phyloP scores from a whole-genome alignment of 2,329 filamentous ascomycete species.

The Fulvia fulva region DNA sequence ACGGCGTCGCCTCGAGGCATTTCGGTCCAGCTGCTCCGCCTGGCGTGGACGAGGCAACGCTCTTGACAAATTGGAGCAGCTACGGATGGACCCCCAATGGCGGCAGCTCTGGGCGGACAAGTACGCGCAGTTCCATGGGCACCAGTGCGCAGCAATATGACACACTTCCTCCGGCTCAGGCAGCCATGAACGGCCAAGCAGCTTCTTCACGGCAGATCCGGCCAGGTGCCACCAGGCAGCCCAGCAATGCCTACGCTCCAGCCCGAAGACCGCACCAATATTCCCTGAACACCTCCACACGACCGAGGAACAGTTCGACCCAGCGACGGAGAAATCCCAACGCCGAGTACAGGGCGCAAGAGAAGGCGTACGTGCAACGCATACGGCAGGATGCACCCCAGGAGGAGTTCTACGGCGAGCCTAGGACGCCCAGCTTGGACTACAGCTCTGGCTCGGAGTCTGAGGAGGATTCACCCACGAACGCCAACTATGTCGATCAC shows the following conservation, averaged over 20 bases:
- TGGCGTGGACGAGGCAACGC: constrained; percentile 24
- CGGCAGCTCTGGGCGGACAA: constrained; percentile 14
- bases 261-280: constrained; percentile 47
- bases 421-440: constrained; percentile 64
- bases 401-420: constrained; percentile 68
- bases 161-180: constrained; percentile 12
- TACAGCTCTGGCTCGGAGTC: constrained; percentile 74
- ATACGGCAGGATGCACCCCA: constrained; percentile 65
- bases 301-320: constrained; percentile 52
- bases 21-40: constrained; percentile 22
- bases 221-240: constrained; percentile 44
- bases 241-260: constrained; percentile 48
- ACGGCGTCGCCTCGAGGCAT: constrained; percentile 23
- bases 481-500: constrained; percentile 74
- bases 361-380: constrained; percentile 91
- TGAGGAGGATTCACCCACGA: constrained; percentile 85
- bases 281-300: constrained; percentile 41
- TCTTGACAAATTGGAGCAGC: constrained; percentile 26
- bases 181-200: constrained; percentile 11
- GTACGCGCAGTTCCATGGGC: constrained; percentile 8
- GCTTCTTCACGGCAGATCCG: constrained; percentile 26
- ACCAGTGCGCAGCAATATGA: constrained; percentile 20
- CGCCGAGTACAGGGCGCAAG: constrained; percentile 75
- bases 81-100: constrained; percentile 28
- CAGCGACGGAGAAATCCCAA: constrained; percentile 62